Base-by-base conservation (phyloP, 768 basidiomycete genomes). In the Austroboletus eburneus region DNA sequence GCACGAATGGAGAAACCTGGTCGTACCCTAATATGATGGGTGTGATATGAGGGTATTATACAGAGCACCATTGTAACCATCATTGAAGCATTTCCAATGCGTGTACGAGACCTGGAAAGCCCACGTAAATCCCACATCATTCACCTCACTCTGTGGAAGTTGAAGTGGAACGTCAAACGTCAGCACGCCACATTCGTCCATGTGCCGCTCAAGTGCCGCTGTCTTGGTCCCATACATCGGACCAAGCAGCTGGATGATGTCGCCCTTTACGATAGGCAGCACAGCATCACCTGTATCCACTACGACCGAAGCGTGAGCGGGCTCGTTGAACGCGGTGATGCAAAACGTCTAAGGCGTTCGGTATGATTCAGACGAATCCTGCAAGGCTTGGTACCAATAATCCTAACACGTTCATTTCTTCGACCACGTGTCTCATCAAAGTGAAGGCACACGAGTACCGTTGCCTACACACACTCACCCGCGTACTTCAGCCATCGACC, bases 381-480 rank as follows among this genome's bases (percentile, higher is more conserved):
- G 69, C 18, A 71, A 70, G 8, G 64, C 64, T 52, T 69, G 69
- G 57, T 75, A 77, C 72, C 75, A 79, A 52, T 73, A 77, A n/a
- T 67, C 64, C 75, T 78, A 42, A 23, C 10, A 32, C n/a, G 18
- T 12, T 18, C 14, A 17, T 18, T 16, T 3, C 47, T 40, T 49
- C 23, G 18, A 33, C 39, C 2, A 33, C 9, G 23, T 17, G 25
- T 42, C 47, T 22, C 38, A 16, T 24, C 25, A 17, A 21, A 9
- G 16, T 4, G 25, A 3, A 2, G 4, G 7, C 5, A 39, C 13
- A 44, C 1, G 64, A 72, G 12, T 48, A 77, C 79, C 5, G 79
- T 79, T 23, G 67, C 71, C 42, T 79, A 81, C 7, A 81, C 69
- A 29, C 78, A 81, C 1, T 68, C 63, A 13, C 79, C 77, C 2